phyloP scores from a whole-genome alignment of 495 filamentous ascomycete genomes.

The Bacidia gigantensis region DNA sequence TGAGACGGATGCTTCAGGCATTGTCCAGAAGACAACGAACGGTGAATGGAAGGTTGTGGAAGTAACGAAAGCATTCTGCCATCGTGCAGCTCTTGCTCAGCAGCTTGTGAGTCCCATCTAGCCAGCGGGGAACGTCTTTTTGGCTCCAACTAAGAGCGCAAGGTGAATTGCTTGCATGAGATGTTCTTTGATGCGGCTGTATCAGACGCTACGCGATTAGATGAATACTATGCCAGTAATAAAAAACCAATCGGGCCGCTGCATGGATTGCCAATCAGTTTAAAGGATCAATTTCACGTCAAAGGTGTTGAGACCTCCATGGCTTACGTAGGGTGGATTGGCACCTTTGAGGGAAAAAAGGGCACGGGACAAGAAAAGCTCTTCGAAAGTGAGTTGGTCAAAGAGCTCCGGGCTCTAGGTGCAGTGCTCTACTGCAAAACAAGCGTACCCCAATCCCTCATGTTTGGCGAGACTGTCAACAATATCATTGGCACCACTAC shows the following conservation, averaged over 20 bases:
- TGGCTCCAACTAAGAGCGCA: not conserved
- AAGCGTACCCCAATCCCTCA: constrained; percentile 45
- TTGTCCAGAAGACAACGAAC: constrained; percentile 32
- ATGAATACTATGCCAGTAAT: constrained; percentile 38
- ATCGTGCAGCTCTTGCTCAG: constrained; percentile 42
- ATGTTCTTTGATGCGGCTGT: constrained; percentile 50
- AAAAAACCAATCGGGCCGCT: constrained; percentile 40
- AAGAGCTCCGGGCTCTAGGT: constrained; percentile 40
- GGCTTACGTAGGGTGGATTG: constrained; percentile 39
- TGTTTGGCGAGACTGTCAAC: constrained; percentile 46
- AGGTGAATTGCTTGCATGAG: constrained; percentile 49
- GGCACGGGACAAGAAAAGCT: constrained; percentile 25
- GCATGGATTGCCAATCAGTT: constrained; percentile 50
- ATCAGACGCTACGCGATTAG: constrained; percentile 42
- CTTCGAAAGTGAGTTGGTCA: constrained; percentile 37
- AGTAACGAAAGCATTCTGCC: constrained; percentile 42
- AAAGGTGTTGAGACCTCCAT: constrained; percentile 51
- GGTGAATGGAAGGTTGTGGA: constrained; percentile 35
- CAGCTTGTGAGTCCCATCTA: constrained; percentile 25
- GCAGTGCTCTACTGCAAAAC: constrained; percentile 57
- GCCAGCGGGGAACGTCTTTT: not conserved
- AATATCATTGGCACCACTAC: constrained; percentile 48
- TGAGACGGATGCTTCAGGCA: constrained; percentile 37
- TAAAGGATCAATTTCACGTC: constrained; percentile 63
- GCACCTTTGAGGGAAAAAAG: constrained; percentile 36